Evolutionary conservation across 148 eudicot species (phyloP), one percentile per base, ranked within the genome.

Genomic region (Camellia sinensis): DNA sequence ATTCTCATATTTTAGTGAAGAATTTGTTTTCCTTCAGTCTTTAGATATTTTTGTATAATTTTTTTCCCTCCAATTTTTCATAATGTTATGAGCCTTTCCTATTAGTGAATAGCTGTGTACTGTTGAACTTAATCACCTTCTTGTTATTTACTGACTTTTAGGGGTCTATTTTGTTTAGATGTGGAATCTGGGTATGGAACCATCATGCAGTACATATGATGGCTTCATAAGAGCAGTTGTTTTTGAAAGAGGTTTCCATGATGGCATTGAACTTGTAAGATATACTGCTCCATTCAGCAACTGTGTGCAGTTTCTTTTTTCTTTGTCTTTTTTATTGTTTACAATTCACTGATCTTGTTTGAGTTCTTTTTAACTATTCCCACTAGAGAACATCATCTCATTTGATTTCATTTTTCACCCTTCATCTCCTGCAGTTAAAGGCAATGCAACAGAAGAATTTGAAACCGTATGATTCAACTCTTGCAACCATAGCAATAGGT

Each of bases 171-270:
- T 83, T 85, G 76, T 83, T 67, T 85, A 95, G 97, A 93, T 96
- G 98, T 92, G 91, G 89, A 82, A 74, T 82, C 88, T 96, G 84
- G 99, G 98, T 60, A 50, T 96, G 85, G 88, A 91, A 87, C 95
- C 89, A 43, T 88, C 99, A 63, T 40, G 82, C 73, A 22, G 63
- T 79, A 86, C 91, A 74, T 92, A 87, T 81, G 86, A 91, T 83
- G 93, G 95, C 84, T 86, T 89, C 67, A 84, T 90, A 78, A 92
- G 84, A 86, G 95, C 92, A 82, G 82, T 88, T 84, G 82, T 89
- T 67, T 62, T 84, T 41, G 83, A 71, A 62, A 85, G 86, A 82
- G 85, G 88, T 54, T 80, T 84, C 80, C 67, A 17, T 54, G 86
- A 84, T 64, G 88, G 84, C 73, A 73, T 93, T 70, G 89, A 91